Evolutionary conservation across 2,329 filamentous ascomycete genomes (phyloP).

Genomic region (Coleophoma cylindrospora): DNA sequence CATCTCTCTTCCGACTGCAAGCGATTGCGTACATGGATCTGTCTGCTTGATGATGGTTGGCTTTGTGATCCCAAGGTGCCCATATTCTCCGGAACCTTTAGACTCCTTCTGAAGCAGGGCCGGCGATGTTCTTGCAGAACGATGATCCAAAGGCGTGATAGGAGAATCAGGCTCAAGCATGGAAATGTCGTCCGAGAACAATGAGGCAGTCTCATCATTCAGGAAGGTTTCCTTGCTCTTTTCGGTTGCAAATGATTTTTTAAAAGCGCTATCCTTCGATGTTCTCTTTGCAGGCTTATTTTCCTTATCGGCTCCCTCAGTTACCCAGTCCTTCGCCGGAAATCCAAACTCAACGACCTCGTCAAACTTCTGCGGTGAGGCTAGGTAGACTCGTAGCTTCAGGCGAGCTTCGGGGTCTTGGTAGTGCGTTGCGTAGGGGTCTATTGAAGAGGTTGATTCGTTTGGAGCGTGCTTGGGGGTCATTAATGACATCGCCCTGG

Average conservation of each 20-base stretch:
- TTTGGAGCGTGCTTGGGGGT: slow-evolving; percentile 35
- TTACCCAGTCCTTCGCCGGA: slow-evolving; percentile 51
- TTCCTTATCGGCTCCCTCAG: slow-evolving; percentile 28
- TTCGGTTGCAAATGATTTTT: slow-evolving; percentile 33
- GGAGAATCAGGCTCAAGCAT: slow-evolving; percentile 52
- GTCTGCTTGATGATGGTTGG: slow-evolving; percentile 21
- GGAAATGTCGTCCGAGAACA: slow-evolving; percentile 50
- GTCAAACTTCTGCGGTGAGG: slow-evolving; percentile 91
- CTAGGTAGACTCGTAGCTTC: slow-evolving; percentile 80
- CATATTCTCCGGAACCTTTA: slow-evolving; percentile 34
- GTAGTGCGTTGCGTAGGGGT: slow-evolving; percentile 75
- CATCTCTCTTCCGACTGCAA: slow-evolving; percentile 74
- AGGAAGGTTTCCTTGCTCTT: slow-evolving; percentile 50
- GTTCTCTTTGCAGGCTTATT: slow-evolving; percentile 15
- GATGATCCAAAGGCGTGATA: slow-evolving; percentile 22
- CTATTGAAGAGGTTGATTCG: slow-evolving; percentile 48
- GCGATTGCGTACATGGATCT: slow-evolving; percentile 41
- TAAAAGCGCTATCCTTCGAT: slow-evolving; percentile 16
- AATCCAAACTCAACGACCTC: slow-evolving; percentile 94
- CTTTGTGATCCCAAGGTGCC: slow-evolving; percentile 19
- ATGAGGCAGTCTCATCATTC: slow-evolving; percentile 51
- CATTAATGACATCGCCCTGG: slow-evolving; percentile 50
- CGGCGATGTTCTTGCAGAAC: slow-evolving; percentile 3
- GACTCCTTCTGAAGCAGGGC: slow-evolving; percentile 20
- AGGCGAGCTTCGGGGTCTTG: slow-evolving; percentile 83